Evolutionary conservation across 768 basidiomycete genomes (phyloP).

Genomic region (Leccinum disarticulatum): DNA sequence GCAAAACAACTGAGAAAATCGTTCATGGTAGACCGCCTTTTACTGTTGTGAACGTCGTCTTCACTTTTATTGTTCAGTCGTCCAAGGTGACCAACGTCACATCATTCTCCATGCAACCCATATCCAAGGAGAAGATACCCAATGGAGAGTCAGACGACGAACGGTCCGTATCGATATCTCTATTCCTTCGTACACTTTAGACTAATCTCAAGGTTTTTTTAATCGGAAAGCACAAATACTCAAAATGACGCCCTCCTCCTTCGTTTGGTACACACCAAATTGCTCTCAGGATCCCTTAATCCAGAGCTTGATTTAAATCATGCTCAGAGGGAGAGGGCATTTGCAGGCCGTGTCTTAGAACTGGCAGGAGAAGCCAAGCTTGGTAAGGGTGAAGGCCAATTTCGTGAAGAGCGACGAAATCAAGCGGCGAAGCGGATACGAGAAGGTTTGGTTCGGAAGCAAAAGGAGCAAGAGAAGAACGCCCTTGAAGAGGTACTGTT

Average conservation of each 20-base stretch:
- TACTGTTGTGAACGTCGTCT: not conserved
- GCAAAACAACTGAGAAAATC: constrained; percentile 54
- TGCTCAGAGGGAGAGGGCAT: constrained; percentile 68
- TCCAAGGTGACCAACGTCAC: constrained; percentile 71
- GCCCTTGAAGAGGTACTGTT: constrained; percentile 65
- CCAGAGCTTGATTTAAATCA: constrained; percentile 59
- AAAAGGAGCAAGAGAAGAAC: constrained; percentile 52
- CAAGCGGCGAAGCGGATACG: constrained; percentile 72
- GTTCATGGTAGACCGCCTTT: constrained; percentile 64
- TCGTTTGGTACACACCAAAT: constrained; percentile 74
- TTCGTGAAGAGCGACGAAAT: constrained; percentile 63
- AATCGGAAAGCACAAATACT: constrained; percentile 55
- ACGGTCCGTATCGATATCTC: constrained; percentile 34
- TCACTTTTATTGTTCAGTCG: constrained; percentile 47
- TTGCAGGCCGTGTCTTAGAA: constrained; percentile 78
- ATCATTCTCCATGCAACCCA: constrained; percentile 15
- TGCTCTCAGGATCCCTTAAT: constrained; percentile 72
- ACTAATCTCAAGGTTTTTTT: not conserved
- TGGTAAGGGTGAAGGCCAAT: constrained; percentile 68
- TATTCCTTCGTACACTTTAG: not conserved
- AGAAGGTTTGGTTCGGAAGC: constrained; percentile 65
- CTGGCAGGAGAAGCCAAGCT: constrained; percentile 64
- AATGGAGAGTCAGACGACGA: constrained; percentile 55
- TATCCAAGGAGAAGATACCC: constrained; percentile 21
- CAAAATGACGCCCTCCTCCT: constrained; percentile 81